Evolutionary conservation across 2,329 filamentous ascomycete species (phyloP), one percentile per base, ranked within the genome.

Genomic region (Plenodomus tracheiphilus): DNA sequence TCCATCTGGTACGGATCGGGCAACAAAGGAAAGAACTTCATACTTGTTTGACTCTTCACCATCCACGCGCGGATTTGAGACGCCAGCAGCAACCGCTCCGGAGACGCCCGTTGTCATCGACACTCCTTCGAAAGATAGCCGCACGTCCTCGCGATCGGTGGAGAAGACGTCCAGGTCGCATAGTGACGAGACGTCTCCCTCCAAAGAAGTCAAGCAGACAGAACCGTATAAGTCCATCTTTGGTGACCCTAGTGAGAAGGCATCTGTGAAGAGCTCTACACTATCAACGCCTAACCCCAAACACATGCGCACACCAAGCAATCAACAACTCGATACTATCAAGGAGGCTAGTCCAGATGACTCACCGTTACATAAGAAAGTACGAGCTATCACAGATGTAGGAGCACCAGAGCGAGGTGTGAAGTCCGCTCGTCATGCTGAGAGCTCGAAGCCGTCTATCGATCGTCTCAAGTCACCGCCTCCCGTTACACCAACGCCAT

Each of bases 261-360:
- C 53, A 18, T 19, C 49, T 9, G 56, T 58, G 35, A 56, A 54
- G 39, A 47, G 51, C 20, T 36, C 47, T 8, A 36, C 41, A 13
- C 44, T 57, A 35, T 49, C 59, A 6, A 69, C 69, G 7, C 64
- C 70, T 16, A 51, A 56, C 35, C 30, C 56, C 7, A 66, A 62
- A 44, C 61, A 65, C 30, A 39, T 54, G 36, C 60, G 59, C 46
- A 66, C 69, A 18, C 62, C 66, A 15, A 70, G 64, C 42, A 62
- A 53, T 28, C 49, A 53, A 21, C 66, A 68, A 19, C 77, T 85
- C 8, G 75, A 78, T 17, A 74, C 79, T 1, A 84, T 84, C 54
- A 74, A 74, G 25, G 82, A 84, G 63, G 75, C 74, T 47, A 72
- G 68, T 43, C 75, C 77, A 38, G 75, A 76, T 46, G 70, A 74